phyloP scores from a whole-genome alignment of 2,329 filamentous ascomycete genomes.

The Neophaeococcomyces aloes region DNA sequence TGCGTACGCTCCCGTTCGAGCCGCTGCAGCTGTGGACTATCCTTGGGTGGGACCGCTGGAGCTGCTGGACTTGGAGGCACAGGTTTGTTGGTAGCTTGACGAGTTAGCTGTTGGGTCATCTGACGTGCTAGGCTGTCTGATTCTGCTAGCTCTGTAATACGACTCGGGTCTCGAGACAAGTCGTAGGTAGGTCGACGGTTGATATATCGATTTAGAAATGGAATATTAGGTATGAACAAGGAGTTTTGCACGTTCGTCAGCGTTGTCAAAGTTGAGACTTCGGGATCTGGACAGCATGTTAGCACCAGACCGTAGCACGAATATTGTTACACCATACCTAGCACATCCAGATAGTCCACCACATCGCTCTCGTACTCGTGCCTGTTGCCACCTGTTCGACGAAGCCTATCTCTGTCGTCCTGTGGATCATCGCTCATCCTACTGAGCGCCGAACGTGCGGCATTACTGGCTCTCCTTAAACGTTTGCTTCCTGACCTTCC shows the following conservation, averaged over 20 bases:
- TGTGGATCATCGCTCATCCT: constrained; percentile 14
- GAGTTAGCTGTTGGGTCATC: constrained; percentile 3
- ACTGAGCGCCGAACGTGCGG: constrained; percentile 19
- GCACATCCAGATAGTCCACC: constrained; percentile 57
- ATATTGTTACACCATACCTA: constrained; percentile 51
- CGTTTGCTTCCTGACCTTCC: constrained; percentile 10
- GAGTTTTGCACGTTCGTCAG: constrained; percentile 86
- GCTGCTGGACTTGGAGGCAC: constrained; percentile 1
- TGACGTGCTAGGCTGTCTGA: constrained; percentile 1
- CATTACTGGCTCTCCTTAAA: constrained; percentile 16
- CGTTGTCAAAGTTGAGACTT: constrained; percentile 71
- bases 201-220: constrained; percentile 59
- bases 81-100: neutral
- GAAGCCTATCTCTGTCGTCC: constrained; percentile 4
- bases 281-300: constrained; percentile 51
- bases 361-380: constrained; percentile 51
- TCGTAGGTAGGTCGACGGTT: constrained; percentile 73
- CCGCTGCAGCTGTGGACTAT: constrained; percentile 9
- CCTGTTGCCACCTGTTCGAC: constrained; percentile 6
- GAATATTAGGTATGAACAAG: constrained; percentile 56
- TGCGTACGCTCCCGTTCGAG: neutral
- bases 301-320: constrained; percentile 14
- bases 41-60: constrained; percentile 10
- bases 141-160: neutral
- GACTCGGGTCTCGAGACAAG: constrained; percentile 28